A percentile compares a stretch with the other conserved stretches of the same genome.
These are phyloP conservation scores for Vinca minor DNA, from an alignment of 257 asterid genomes.

Conservation along the genomic window DNA sequence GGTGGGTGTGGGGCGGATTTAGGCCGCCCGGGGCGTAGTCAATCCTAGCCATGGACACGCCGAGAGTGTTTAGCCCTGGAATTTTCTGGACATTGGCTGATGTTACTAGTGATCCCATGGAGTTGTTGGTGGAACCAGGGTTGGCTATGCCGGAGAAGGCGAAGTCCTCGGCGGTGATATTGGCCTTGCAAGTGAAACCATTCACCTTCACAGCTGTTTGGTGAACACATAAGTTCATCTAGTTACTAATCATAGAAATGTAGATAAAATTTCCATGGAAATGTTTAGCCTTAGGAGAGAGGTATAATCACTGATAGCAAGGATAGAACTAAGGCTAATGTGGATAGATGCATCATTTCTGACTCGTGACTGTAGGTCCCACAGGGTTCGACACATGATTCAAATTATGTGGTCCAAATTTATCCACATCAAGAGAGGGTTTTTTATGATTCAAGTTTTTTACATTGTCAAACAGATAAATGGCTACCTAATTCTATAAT, in stretches of 20 bases:
- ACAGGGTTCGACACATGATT: too few relatives aligned
- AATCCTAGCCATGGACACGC: slow-evolving; percentile 63
- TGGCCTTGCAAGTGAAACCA: slow-evolving; percentile 56
- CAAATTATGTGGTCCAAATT: too few relatives aligned
- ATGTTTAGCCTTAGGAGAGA: background rate
- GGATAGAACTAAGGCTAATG: too few relatives aligned
- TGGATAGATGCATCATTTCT: too few relatives aligned
- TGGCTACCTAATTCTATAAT: background rate
- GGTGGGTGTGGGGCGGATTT: slow-evolving; percentile 86
- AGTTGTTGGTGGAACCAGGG: slow-evolving; percentile 62
- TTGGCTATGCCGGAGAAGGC: slow-evolving; percentile 34
- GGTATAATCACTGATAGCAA: too few relatives aligned
- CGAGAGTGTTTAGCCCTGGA: slow-evolving; percentile 85
- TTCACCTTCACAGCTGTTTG: slow-evolving; percentile 45
- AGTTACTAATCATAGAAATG: background rate
- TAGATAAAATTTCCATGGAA: background rate
- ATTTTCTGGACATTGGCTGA: slow-evolving; percentile 50
- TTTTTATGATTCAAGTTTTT: too few relatives aligned
- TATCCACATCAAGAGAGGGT: too few relatives aligned
- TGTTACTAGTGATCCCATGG: slow-evolving; percentile 51
- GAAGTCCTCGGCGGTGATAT: slow-evolving; percentile 53
- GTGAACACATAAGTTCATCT: background rate
- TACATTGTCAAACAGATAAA: too few relatives aligned
- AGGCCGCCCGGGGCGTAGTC: slow-evolving; percentile 81
- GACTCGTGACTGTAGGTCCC: too few relatives aligned